Conservation (phyloP, 129 eudicot genomes). For the Dittrichia graveolens region DNA sequence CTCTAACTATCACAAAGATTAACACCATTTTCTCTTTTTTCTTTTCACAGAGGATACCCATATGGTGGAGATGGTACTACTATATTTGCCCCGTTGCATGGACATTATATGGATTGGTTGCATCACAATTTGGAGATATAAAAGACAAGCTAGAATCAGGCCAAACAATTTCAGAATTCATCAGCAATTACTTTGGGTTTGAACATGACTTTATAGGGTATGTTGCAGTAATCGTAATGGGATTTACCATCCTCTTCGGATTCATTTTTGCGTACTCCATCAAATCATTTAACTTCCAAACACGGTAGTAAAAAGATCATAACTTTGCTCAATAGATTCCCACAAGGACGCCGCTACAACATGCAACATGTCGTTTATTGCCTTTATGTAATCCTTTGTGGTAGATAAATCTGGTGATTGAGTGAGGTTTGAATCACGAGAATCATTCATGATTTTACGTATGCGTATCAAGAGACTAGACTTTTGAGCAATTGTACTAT, state of each 20-base stretch:
- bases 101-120: constrained; percentile 73
- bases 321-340: too few relatives aligned
- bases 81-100: constrained; percentile 62
- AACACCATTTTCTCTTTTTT: not conserved
- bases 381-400: too few relatives aligned
- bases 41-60: constrained; percentile 61
- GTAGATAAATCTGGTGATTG: too few relatives aligned
- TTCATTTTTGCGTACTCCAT: constrained; percentile 78
- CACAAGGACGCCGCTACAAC: too few relatives aligned
- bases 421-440: too few relatives aligned
- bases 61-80: constrained; percentile 91
- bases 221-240: constrained; percentile 54
- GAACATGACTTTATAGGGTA: constrained; percentile 57
- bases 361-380: too few relatives aligned
- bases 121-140: constrained; percentile 70
- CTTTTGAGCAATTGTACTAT: too few relatives aligned
- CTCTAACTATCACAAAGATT: not conserved
- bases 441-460: too few relatives aligned
- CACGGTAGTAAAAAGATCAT: constrained; percentile 40
- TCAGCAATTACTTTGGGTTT: constrained; percentile 56
- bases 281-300: constrained; percentile 78
- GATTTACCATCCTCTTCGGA: constrained; percentile 57
- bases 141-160: constrained; percentile 35
- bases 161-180: constrained; percentile 49
- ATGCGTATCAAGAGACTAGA: too few relatives aligned